These are phyloP conservation scores for Litsea cubeba DNA, from an alignment of 164 flowering plant species.

Conservation along the genomic window DNA sequence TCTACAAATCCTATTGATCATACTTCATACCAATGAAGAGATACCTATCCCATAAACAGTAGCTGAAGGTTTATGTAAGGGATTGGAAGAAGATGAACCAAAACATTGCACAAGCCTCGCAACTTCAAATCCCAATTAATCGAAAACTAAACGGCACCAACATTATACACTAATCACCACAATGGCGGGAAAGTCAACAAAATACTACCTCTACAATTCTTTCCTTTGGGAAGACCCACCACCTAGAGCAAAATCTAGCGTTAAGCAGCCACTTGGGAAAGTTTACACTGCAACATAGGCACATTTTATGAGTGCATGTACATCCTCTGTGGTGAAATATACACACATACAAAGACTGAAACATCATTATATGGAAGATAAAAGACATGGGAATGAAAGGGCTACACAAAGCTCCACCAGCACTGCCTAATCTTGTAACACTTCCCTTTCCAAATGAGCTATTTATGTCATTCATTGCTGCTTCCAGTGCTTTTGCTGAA, in stretches of 20 bases:
- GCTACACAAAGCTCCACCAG: conserved; percentile 97
- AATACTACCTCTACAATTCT: conserved; percentile 87
- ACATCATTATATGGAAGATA: conserved; percentile 1
- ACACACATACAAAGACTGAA: background rate
- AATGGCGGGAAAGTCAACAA: background rate
- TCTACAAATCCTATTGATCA: too few species aligned
- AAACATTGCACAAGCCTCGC: background rate
- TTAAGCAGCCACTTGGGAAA: conserved; percentile 97
- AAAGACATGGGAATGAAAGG: conserved; percentile 7
- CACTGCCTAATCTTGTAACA: conserved; percentile 96
- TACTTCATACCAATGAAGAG: too few species aligned
- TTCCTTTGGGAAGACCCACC: conserved; percentile 99
- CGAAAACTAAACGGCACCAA: background rate
- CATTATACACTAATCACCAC: background rate
- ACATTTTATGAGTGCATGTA: background rate
- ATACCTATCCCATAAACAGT: too few species aligned
- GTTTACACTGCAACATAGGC: conserved; percentile 69
- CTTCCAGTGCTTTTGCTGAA: conserved; percentile 94
- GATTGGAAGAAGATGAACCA: too few species aligned
- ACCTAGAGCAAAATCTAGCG: conserved; percentile 88
- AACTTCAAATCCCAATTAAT: background rate
- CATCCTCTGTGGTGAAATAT: background rate
- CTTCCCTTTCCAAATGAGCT: conserved; percentile 96
- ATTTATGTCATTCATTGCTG: conserved; percentile 96
- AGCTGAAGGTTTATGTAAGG: too few species aligned